phyloP scores from a whole-genome alignment of 768 basidiomycete genomes.

The Glaciozyma antarctica region DNA sequence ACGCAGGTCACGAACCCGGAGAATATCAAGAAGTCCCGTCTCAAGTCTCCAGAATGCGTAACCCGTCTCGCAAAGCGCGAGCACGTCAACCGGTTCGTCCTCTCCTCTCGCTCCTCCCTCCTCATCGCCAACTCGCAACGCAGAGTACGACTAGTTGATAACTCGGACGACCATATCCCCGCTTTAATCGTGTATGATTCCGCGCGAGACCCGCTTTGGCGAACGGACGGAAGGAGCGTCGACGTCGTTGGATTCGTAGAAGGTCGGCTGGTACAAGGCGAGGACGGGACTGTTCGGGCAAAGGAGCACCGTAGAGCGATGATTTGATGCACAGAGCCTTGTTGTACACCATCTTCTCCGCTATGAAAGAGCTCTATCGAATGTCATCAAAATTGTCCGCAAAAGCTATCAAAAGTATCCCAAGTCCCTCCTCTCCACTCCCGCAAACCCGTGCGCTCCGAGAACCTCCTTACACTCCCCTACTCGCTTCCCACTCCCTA shows the following conservation, averaged over 20 bases:
- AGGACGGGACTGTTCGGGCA: constrained; percentile 13
- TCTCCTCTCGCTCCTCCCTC: no score
- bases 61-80: constrained; percentile 16
- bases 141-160: constrained; percentile 34
- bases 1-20: constrained; percentile 21
- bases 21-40: constrained; percentile 23
- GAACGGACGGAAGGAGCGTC: constrained; percentile 1
- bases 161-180: constrained; percentile 29
- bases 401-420: no score
- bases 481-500: neutral
- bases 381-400: no score
- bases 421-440: no score
- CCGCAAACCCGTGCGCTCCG: no score
- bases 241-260: constrained; percentile 28
- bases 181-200: constrained; percentile 36
- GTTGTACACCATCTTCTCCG: no score
- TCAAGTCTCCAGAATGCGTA: constrained; percentile 25
- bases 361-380: no score
- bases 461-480: neutral
- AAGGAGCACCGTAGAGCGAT: neutral
- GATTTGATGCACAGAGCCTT: neutral
- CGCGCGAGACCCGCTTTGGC: constrained; percentile 30
- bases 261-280: constrained; percentile 15
- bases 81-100: constrained; percentile 14
- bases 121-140: no score